Conservation (phyloP, 192 early-diverging fungal genomes). For the Coemansia sp. region DNA sequence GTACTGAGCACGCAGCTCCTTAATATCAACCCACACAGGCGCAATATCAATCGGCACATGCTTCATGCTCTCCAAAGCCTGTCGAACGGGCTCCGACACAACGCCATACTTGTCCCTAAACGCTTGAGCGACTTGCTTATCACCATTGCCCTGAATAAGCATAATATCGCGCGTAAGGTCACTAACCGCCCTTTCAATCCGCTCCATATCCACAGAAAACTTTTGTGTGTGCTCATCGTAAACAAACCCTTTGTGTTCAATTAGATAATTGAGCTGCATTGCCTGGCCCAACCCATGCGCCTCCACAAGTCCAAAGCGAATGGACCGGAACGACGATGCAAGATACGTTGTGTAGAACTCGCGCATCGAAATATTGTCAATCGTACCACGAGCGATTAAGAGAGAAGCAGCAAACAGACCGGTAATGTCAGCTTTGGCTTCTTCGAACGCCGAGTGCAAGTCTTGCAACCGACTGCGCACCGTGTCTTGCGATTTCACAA, state of each 20-base stretch:
- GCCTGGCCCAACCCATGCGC: constrained; percentile 72
- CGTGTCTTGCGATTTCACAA: constrained; percentile 52
- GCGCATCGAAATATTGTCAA: constrained; percentile 58
- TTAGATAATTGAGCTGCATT: constrained; percentile 67
- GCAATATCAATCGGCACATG: constrained; percentile 54
- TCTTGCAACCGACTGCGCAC: constrained; percentile 68
- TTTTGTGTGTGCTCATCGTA: constrained; percentile 36
- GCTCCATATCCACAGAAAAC: constrained; percentile 63
- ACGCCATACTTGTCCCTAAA: constrained; percentile 61
- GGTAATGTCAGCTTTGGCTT: constrained; percentile 76
- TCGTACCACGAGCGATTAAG: constrained; percentile 59
- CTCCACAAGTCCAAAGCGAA: constrained; percentile 70
- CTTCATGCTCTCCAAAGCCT: constrained; percentile 57
- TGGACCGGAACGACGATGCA: constrained; percentile 69
- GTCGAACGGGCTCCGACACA: constrained; percentile 52
- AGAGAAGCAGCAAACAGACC: constrained; percentile 63
- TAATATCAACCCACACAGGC: constrained; percentile 43
- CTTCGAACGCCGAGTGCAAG: constrained; percentile 71
- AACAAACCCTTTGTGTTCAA: constrained; percentile 65
- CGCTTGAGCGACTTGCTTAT: constrained; percentile 58
- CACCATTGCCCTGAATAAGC: constrained; percentile 70
- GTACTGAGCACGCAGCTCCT: constrained; percentile 20
- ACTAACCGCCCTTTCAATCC: constrained; percentile 57
- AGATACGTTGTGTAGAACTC: constrained; percentile 73
- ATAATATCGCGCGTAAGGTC: constrained; percentile 65